These are phyloP conservation scores for Raddia distichophylla DNA, from an alignment of 176 grass and related monocot species.

Conservation along the genomic window DNA sequence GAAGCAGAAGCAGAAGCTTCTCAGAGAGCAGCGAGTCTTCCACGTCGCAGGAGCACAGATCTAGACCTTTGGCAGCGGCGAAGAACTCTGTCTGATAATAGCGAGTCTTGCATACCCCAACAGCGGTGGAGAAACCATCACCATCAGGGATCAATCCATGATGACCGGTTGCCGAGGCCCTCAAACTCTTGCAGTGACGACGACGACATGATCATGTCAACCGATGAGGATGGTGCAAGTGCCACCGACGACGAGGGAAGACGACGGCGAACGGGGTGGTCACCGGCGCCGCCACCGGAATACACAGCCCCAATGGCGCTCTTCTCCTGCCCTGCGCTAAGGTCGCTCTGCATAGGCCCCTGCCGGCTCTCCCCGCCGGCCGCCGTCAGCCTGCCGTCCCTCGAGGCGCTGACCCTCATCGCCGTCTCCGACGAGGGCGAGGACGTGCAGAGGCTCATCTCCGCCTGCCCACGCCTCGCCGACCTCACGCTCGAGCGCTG, in stretches of 20 bases:
- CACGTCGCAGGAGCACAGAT: no score
- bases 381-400: background rate
- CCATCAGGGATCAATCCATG: no score
- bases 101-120: no score
- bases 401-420: background rate
- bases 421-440: background rate
- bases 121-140: no score
- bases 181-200: no score
- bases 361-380: background rate
- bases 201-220: no score
- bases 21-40: background rate
- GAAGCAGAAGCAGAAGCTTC: no score
- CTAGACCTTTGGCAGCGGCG: no score
- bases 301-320: background rate
- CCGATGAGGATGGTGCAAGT: no score
- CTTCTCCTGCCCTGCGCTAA: slow-evolving; percentile 1
- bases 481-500: slow-evolving; percentile 25
- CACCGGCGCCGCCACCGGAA: background rate
- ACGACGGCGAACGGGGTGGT: background rate
- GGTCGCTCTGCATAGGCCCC: background rate
- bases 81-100: no score
- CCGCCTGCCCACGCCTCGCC: background rate
- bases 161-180: no score
- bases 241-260: background rate
- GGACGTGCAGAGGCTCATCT: slow-evolving; percentile 27